Conservation (phyloP, 2,329 filamentous ascomycete genomes). For the Helotiales sp. region DNA sequence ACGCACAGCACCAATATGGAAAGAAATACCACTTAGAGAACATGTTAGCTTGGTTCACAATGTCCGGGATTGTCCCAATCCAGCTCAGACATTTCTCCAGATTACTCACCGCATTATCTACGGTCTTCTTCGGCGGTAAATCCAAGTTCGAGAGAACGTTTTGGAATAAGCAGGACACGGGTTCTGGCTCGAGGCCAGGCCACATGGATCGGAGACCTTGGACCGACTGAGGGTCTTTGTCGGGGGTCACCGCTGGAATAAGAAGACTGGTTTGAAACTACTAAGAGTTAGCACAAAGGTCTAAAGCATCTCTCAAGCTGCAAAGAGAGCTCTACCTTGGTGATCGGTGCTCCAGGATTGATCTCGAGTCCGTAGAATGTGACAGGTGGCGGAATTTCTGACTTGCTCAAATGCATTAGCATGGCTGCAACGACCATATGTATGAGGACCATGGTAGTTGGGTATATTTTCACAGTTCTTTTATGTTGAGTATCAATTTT, state of each 20-base stretch:
- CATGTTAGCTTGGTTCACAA: not conserved
- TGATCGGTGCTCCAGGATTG: not conserved
- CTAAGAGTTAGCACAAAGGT: not conserved
- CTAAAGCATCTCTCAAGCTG: not conserved
- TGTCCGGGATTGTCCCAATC: no score
- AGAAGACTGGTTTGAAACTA: conserved; percentile 11
- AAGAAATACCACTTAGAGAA: conserved; percentile 25
- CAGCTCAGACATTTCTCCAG: not conserved
- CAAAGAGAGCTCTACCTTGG: not conserved
- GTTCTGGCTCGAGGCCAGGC: conserved; percentile 46
- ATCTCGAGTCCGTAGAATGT: not conserved
- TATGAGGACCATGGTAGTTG: not conserved
- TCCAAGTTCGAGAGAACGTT: conserved; percentile 27
- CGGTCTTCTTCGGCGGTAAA: not conserved
- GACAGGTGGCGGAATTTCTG: not conserved
- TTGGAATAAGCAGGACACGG: conserved; percentile 22
- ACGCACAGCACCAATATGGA: conserved; percentile 32
- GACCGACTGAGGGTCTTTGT: conserved; percentile 43
- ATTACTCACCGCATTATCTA: not conserved
- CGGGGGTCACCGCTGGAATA: not conserved
- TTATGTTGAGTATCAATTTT: no score
- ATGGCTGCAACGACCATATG: not conserved
- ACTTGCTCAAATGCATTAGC: not conserved
- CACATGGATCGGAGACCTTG: conserved; percentile 56
- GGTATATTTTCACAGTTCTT: no score